phyloP scores from a whole-genome alignment of 768 basidiomycete genomes.

The Agaricus blazei region DNA sequence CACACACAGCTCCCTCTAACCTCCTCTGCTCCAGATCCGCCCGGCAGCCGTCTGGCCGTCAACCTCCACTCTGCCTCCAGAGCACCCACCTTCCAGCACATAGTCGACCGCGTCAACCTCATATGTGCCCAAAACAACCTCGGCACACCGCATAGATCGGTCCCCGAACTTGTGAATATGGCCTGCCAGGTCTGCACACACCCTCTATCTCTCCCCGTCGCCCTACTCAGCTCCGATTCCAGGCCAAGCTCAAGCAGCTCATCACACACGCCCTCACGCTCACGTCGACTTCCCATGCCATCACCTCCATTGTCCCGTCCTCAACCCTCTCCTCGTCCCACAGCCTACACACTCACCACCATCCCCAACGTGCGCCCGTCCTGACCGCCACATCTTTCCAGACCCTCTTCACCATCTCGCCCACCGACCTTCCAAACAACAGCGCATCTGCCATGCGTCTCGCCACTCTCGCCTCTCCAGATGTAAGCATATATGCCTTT shows the following conservation, averaged over 20 bases:
- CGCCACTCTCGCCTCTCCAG: slow-evolving; percentile 28
- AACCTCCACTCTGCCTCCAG: slow-evolving; percentile 72
- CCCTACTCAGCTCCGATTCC: slow-evolving; percentile 2
- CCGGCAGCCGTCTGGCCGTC: slow-evolving; percentile 66
- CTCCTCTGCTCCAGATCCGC: slow-evolving; percentile 42
- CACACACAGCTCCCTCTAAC: background rate
- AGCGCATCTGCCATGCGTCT: slow-evolving; percentile 75
- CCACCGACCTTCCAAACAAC: slow-evolving; percentile 72
- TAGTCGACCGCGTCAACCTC: slow-evolving; percentile 75
- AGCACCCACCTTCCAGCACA: slow-evolving; percentile 70
- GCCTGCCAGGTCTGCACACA: slow-evolving; percentile 63
- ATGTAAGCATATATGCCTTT: slow-evolving; percentile 15
- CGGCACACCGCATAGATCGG: slow-evolving; percentile 51
- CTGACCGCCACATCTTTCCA: slow-evolving; percentile 71
- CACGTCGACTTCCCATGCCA: slow-evolving; percentile 70
- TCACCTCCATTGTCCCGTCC: slow-evolving; percentile 69
- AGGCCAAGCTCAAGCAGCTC: slow-evolving; percentile 83
- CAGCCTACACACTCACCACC: slow-evolving; percentile 23
- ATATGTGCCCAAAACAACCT: slow-evolving; percentile 77
- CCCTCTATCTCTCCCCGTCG: background rate
- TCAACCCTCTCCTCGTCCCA: slow-evolving; percentile 24
- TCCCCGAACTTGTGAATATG: slow-evolving; percentile 66
- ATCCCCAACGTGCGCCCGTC: slow-evolving; percentile 35
- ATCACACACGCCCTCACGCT: slow-evolving; percentile 77
- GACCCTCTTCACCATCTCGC: slow-evolving; percentile 71